A percentile compares a stretch with the other conserved stretches of the same genome.
These are phyloP conservation scores for Pseudotsuga menziesii DNA, from an alignment of 75 land plant species.

Conservation along the genomic window DNA sequence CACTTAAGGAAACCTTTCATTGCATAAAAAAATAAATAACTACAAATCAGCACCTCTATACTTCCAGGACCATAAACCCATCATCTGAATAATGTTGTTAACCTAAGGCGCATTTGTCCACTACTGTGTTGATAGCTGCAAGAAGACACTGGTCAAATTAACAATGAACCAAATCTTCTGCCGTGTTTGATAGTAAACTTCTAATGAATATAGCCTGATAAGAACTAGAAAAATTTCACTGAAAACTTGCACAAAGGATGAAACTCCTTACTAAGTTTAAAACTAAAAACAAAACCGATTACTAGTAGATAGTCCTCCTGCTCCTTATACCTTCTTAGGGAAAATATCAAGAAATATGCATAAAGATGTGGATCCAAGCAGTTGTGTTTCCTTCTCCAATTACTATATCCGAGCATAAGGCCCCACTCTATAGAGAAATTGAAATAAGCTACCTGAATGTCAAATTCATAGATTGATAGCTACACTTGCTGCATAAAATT, in stretches of 20 bases:
- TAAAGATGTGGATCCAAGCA: conserved; percentile 92
- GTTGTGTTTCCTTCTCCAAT: conserved; percentile 92
- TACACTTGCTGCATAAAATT: not conserved
- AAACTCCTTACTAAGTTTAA: conserved; percentile 71
- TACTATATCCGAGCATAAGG: conserved; percentile 73
- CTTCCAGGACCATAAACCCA: conserved; percentile 79
- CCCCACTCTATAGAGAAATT: conserved; percentile 55
- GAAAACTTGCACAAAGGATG: not conserved
- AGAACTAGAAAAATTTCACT: not conserved
- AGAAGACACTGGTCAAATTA: not conserved
- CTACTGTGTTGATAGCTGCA: conserved; percentile 82
- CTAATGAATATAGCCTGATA: not conserved
- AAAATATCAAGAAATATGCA: conserved; percentile 77
- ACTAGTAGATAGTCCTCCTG: conserved; percentile 40
- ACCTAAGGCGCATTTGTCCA: conserved; percentile 81
- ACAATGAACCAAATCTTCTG: not conserved
- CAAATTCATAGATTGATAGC: not conserved
- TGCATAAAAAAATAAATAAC: not conserved
- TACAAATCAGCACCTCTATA: conserved; percentile 31
- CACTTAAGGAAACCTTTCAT: not conserved
- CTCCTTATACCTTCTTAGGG: conserved; percentile 57
- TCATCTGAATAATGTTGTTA: conserved; percentile 80
- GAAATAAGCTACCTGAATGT: not conserved
- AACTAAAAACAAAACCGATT: conserved; percentile 93
- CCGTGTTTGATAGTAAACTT: not conserved